Evolutionary conservation across 176 grass and related monocot species (phyloP).

Genomic region (Tillandsia leiboldiana): DNA sequence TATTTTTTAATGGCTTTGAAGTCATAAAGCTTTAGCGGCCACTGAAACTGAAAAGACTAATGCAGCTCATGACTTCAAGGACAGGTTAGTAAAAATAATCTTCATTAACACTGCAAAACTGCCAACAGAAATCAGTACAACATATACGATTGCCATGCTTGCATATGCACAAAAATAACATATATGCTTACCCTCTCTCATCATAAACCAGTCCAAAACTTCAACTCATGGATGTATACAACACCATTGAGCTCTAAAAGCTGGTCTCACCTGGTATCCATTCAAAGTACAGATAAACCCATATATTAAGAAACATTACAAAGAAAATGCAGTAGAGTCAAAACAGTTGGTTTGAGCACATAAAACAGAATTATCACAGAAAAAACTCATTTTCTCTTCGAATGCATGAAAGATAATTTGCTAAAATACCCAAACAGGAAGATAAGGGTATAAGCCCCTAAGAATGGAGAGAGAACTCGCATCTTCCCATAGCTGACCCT

Average conservation of each 20-base stretch:
- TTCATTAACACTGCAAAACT: slow-evolving; percentile 28
- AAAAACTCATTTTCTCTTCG: too few species aligned
- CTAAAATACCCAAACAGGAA: too few species aligned
- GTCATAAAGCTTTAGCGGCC: slow-evolving; percentile 25
- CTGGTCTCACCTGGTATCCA: slow-evolving; percentile 4
- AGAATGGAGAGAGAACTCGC: too few species aligned
- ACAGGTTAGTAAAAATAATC: slow-evolving; percentile 19
- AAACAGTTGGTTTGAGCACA: background rate
- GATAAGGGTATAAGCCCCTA: too few species aligned
- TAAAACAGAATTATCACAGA: background rate
- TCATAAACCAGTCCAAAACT: slow-evolving; percentile 26
- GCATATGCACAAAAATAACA: background rate
- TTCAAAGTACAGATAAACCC: background rate
- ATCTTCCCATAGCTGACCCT: too few species aligned
- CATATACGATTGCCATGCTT: background rate
- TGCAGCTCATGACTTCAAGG: slow-evolving; percentile 38
- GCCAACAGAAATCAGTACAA: slow-evolving; percentile 1
- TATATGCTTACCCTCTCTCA: slow-evolving; percentile 33
- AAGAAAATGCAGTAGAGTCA: background rate
- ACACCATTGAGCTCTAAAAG: slow-evolving; percentile 14
- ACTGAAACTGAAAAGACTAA: slow-evolving; percentile 24
- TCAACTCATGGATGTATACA: slow-evolving; percentile 30
- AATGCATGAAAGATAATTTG: too few species aligned
- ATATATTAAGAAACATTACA: slow-evolving; percentile 6
- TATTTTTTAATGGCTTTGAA: slow-evolving; percentile 17